A percentile compares a stretch with the other conserved stretches of the same genome.
phyloP scores from a whole-genome alignment of 176 grass and related monocot genomes.

The Rhynchospora breviuscula region DNA sequence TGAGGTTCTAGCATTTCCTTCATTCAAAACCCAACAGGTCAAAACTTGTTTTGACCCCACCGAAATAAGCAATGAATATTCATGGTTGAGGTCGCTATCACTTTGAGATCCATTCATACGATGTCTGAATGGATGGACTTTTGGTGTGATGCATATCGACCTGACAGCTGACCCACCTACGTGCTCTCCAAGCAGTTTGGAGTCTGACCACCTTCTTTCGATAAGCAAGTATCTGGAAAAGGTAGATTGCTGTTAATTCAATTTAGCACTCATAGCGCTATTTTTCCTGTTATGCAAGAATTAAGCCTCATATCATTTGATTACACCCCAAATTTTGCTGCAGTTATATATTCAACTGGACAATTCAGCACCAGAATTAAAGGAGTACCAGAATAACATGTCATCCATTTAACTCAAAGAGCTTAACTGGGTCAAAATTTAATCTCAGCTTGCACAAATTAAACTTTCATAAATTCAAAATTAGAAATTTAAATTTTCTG shows the following conservation, averaged over 20 bases:
- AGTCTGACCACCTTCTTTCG: conserved; percentile 56
- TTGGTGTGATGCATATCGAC: conserved; percentile 67
- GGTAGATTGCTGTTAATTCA: neutral
- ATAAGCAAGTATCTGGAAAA: conserved; percentile 46
- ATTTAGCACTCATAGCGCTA: neutral
- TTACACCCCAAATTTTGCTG: neutral
- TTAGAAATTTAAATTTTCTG: conserved; percentile 5
- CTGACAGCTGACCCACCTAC: conserved; percentile 93
- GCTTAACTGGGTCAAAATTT: neutral
- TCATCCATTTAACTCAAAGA: neutral
- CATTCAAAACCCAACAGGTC: conserved; percentile 80
- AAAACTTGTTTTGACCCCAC: conserved; percentile 96
- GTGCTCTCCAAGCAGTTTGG: conserved; percentile 88
- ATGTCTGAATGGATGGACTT: conserved; percentile 39
- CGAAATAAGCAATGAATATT: conserved; percentile 63
- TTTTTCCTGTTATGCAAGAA: neutral
- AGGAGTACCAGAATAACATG: neutral
- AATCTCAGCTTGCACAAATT: neutral
- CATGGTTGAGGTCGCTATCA: conserved; percentile 25
- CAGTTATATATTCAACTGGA: neutral
- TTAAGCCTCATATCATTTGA: too few relatives aligned
- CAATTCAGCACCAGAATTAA: neutral
- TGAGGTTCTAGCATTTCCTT: conserved; percentile 26
- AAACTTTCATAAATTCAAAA: neutral
- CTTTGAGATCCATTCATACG: conserved; percentile 7